Percentiles rank a stretch among this genome's conserved stretches.
phyloP scores from a whole-genome alignment of 345 rosid genomes.

The Fremontodendron californicum region DNA sequence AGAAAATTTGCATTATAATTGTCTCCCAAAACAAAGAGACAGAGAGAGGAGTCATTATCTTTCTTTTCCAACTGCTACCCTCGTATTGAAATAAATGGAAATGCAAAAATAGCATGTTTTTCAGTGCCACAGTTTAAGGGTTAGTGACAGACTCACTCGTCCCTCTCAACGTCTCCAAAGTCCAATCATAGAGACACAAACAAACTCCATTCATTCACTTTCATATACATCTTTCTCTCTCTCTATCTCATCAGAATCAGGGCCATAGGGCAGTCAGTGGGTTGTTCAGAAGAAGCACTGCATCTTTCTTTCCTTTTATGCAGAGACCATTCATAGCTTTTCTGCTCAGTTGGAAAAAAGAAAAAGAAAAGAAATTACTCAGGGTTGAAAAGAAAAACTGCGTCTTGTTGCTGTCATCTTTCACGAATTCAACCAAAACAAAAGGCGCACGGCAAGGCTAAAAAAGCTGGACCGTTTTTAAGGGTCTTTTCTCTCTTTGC shows the following conservation, averaged over 20 bases:
- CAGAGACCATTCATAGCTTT: conserved; percentile 29
- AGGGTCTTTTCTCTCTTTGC: background rate
- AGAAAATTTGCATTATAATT: no score
- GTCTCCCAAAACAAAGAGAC: background rate
- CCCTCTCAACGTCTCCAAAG: conserved; percentile 32
- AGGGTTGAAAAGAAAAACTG: background rate
- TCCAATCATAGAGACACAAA: conserved; percentile 30
- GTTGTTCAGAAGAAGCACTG: conserved; percentile 13
- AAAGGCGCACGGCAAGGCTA: background rate
- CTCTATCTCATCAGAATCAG: conserved; percentile 19
- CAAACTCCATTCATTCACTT: conserved; percentile 33
- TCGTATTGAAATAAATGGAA: conserved; percentile 26
- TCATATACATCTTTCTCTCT: no score
- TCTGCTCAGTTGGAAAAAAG: background rate
- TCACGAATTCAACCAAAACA: conserved; percentile 8
- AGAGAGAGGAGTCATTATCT: background rate
- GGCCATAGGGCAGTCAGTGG: conserved; percentile 9
- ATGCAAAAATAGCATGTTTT: conserved; percentile 47
- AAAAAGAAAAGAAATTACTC: background rate
- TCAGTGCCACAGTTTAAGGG: conserved; percentile 59
- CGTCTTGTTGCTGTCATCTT: background rate
- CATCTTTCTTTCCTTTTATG: conserved; percentile 35
- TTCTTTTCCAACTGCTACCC: conserved; percentile 11
- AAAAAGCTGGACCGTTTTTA: conserved; percentile 8
- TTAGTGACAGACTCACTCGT: conserved; percentile 31